Evolutionary conservation across 371 early-diverging fungal genomes (phyloP), one percentile per base, ranked within the genome.

Genomic region (Haplosporangium sp.): DNA sequence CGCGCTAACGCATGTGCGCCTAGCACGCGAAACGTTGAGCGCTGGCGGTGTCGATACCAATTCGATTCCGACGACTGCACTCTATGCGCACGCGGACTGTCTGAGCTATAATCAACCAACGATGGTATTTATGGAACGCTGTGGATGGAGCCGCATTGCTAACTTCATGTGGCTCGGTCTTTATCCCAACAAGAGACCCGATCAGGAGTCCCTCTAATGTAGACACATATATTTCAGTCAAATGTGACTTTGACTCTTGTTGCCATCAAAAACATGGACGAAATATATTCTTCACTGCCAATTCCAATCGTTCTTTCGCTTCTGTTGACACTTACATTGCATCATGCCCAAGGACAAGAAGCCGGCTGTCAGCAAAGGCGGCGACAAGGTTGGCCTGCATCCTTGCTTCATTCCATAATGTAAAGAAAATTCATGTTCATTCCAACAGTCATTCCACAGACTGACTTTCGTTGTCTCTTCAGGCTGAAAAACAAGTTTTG

Each of bases 311-410:
- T 18, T 6, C n/a, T 18, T 50, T 18, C 14, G 20, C 50, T n/a
- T n/a, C 50, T 13, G 16, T 16, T 11, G 16, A 13, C 45, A 13
- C 16, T 45, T 45, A 45, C 29, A 29, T 29, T 4, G 29, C 29
- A 29, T 29, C 23, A 74, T 74, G 66, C 76, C 76, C 47, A 77
- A 77, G 61, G 77, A 77, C 9, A 77, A 77, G 54, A 67, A 67
- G 42, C 40, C 61, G 6, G 6, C 58, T 10, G 48, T 50, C 20
- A 41, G 47, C 69, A 68, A 65, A 36, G 45, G 45, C 11, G 52
- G 62, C 11, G 68, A 77, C 64, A 77, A 77, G 68, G 77, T 71
- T 56, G 21, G 12, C 13, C n/a, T 46, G 41, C 0, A 12, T 5
- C 10, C 4, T 29, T 29, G 29, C 29, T 29, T 29, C 29, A 29